Base-by-base conservation (phyloP, 148 eudicot genomes). In the Rhododendron griersonianum region DNA sequence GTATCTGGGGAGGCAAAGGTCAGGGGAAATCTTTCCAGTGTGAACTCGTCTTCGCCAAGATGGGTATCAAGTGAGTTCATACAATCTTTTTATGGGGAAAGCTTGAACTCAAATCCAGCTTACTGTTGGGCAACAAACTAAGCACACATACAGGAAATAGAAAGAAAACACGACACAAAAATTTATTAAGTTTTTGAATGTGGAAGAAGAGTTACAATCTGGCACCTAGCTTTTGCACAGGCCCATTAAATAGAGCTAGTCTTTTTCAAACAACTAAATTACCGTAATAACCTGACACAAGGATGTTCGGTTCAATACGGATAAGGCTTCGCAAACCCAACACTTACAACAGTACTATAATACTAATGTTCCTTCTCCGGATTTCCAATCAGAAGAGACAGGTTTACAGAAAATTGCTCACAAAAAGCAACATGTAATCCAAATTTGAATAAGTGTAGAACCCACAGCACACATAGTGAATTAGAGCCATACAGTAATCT, bases 1-100 rank as follows among this genome's bases (percentile, higher is more conserved):
- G 96, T 91, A 87, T 94, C 48, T 94, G 96, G 96, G 96, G 96
- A 91, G 96, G 96, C 87, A 94, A 94, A 87, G 96, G 96, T 85
- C 96, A 94, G 82, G 96, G 96, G 9, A 94, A 94, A 85, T 94
- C 96, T 84, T 94, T 94, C 91, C 96, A 94, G 89, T 90, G 92
- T 84, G 96, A 94, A 86, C 95, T 94, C 65, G 96, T 93, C 57
- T 93, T 94, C 55, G 90, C 91, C 78, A 94, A 94, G 94, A 90
- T 94, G 95, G 95, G 95, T 80, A 94, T 94, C 91, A 94, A 87
- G 96, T 94, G 83, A 93, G 95, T 89, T 71, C 76, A 30, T 71
- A 14, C 75, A 15, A 33, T 65, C 33, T 18, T 41, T 81, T 39
- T 57, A n/a, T 35, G 18, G 18, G 83, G 44, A 50, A 48, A 80